phyloP scores from a whole-genome alignment of 208 protist genomes.

The Naegleria gruberi region DNA sequence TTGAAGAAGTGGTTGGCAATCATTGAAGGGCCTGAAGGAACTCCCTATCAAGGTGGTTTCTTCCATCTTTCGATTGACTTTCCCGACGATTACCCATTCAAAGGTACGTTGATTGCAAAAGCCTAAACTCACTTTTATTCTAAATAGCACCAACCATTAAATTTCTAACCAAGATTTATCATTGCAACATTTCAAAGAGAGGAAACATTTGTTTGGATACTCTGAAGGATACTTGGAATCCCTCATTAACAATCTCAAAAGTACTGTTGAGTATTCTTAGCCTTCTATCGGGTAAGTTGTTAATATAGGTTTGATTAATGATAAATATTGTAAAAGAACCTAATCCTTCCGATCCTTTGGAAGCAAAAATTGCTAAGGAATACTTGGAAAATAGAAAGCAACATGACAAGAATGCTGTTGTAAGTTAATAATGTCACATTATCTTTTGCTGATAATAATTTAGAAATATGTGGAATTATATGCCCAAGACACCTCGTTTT shows the following conservation, averaged over 20 bases:
- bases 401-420: background rate
- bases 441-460: no score
- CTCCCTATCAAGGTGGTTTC: constrained; percentile 79
- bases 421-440: no score
- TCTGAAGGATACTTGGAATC: constrained; percentile 80
- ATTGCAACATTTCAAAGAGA: constrained; percentile 72
- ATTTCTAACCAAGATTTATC: constrained; percentile 81
- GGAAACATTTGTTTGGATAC: constrained; percentile 92
- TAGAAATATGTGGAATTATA: no score
- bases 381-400: background rate
- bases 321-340: constrained; percentile 50
- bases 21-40: constrained; percentile 89
- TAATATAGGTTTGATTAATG: background rate
- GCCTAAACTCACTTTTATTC: constrained; percentile 84
- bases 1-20: constrained; percentile 94
- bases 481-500: no score
- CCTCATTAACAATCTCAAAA: background rate
- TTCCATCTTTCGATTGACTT: constrained; percentile 82
- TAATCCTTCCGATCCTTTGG: constrained; percentile 62
- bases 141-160: constrained; percentile 63
- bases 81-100: constrained; percentile 78
- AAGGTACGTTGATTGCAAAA: constrained; percentile 80
- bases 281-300: constrained; percentile 38
- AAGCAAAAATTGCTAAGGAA: constrained; percentile 1
- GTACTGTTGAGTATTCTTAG: constrained; percentile 59